A percentile compares a stretch with the other conserved stretches of the same genome.
phyloP scores from a whole-genome alignment of 1,139 yeast species.

The Candida neerlandica region DNA sequence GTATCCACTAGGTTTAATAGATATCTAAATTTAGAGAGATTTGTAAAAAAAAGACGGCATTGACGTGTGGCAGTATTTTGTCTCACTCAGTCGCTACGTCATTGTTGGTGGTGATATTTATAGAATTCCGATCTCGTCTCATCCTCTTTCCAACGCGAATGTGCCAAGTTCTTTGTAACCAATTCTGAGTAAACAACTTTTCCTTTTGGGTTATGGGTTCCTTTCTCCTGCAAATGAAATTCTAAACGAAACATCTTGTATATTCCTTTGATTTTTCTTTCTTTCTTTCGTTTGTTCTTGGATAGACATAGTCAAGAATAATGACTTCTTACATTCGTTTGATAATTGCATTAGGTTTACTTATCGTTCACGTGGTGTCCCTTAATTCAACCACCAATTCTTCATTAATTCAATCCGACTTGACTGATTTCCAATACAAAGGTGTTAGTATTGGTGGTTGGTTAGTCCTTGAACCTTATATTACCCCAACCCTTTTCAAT shows the following conservation, averaged over 20 bases:
- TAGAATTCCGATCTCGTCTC: neutral
- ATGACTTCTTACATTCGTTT: conserved; percentile 3
- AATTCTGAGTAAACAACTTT: too few relatives aligned
- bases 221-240: neutral
- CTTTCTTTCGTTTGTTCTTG: neutral
- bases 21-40: conserved; percentile 2
- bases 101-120: neutral
- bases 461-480: conserved; percentile 66
- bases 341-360: neutral
- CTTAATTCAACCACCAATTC: conserved; percentile 7
- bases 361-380: neutral
- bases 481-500: conserved; percentile 61
- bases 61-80: neutral
- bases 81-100: neutral
- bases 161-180: neutral
- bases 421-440: conserved; percentile 28
- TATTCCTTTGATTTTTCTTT: neutral
- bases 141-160: neutral
- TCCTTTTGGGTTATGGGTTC: neutral
- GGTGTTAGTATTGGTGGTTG: conserved; percentile 70
- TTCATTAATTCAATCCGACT: conserved; percentile 11
- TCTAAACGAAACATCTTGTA: neutral
- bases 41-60: neutral
- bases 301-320: neutral
- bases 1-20: conserved; percentile 3